Base-by-base conservation (phyloP, 1,284 basidiomycete genomes). In the Hypsizygus ulmarius region DNA sequence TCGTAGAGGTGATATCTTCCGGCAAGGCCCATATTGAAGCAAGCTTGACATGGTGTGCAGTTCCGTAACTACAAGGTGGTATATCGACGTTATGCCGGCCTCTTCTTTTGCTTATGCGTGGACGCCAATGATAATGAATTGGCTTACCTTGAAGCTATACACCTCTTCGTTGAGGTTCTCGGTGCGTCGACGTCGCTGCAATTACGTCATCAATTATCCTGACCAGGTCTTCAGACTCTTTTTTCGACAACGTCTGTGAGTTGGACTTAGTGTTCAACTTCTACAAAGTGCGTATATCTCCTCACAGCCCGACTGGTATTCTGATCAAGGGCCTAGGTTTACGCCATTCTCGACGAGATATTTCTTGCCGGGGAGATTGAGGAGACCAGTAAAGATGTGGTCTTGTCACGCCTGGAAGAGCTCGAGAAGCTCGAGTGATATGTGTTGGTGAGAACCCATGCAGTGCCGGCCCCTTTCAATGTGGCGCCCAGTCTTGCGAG, bases 291-390 rank as follows among this genome's bases (percentile, higher is more conserved):
- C 18, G 39, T 39, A n/a, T 87, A 25, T 25, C 19, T 2, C 1
- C 45, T 39, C 10, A 32, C 21, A 25, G 18, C 38, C 36, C 18
- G 18, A 32, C 7, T 46, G 9, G 10, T 45, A 42, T 16, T 41
- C 29, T 44, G 8, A 30, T 21, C 33, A 25, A 29, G n/a, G 3
- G 36, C 29, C 14, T 12, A 56, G 45, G 53, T 41, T 25, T 49
- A 52, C 46, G 41, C 97, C 1, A 97, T 99, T 47, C 76, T 99
- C 48, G 97, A 99, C 65, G 96, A 99, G 64, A 92, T 98, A 39
- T 98, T 99, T 72, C 76, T 99, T n/a, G 96, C 96, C 2, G 97
- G 97, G 10, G 96, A 98, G 70, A 91, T 99, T 39, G 93, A 98
- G 69, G 97, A 99, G 71, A 98, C 96, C 16, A 93, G 88, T 65